Conservation (phyloP, 345 rosid genomes). For the Acer saccharum region DNA sequence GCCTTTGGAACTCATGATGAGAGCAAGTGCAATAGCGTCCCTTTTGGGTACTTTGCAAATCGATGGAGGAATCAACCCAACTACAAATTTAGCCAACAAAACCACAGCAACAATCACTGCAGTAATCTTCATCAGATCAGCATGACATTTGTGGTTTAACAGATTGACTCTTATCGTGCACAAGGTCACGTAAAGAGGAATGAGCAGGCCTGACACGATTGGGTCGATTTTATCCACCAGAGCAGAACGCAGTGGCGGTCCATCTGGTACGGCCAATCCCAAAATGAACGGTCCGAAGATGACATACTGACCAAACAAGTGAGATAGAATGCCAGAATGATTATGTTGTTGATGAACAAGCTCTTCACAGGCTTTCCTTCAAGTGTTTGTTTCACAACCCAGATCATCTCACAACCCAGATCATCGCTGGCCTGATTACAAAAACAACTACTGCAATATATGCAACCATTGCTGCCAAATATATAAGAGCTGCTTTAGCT, state of each 20-base stretch:
- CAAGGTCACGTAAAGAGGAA: conserved; percentile 22
- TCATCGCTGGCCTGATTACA: conserved; percentile 20
- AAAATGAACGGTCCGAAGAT: conserved; percentile 24
- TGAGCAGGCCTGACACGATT: conserved; percentile 19
- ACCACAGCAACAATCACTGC: background rate
- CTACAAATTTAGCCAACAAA: background rate
- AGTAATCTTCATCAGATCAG: background rate
- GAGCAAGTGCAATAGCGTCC: conserved; percentile 16
- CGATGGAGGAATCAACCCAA: background rate
- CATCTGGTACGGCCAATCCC: conserved; percentile 30
- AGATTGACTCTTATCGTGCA: conserved; percentile 25
- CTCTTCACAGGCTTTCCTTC: conserved; percentile 23
- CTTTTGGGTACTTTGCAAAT: conserved; percentile 13
- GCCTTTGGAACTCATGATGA: conserved; percentile 22
- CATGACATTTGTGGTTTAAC: background rate
- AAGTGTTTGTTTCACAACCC: conserved; percentile 19
- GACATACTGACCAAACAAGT: conserved; percentile 5
- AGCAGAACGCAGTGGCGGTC: conserved; percentile 34
- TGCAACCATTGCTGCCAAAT: background rate
- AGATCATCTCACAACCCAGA: conserved; percentile 21
- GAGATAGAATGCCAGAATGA: conserved; percentile 6
- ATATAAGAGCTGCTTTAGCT: background rate
- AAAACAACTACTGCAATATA: background rate
- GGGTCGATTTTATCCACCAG: conserved; percentile 29
- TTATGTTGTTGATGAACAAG: conserved; percentile 20